Conservation (phyloP, 164 flowering plant species). For the Macadamia integrifolia region DNA sequence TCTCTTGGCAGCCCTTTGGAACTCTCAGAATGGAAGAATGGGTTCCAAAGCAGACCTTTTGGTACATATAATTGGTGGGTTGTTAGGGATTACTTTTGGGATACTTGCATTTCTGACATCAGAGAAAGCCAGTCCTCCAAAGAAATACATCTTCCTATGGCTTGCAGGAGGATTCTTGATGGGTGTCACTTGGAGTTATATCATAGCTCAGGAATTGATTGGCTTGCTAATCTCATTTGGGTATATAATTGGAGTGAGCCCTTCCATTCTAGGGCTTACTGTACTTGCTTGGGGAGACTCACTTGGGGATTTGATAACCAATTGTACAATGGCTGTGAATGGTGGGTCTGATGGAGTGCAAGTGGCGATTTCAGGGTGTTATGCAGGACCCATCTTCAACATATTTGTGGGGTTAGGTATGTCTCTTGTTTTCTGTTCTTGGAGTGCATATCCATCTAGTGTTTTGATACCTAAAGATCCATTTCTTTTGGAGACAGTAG, state of each 20-base stretch:
- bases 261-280: conserved; percentile 61
- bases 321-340: conserved; percentile 43
- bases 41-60: conserved; percentile 16
- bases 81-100: conserved; percentile 32
- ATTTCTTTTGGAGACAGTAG: conserved; percentile 43
- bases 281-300: conserved; percentile 85
- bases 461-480: conserved; percentile 35
- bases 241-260: conserved; percentile 38
- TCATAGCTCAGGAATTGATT: conserved; percentile 46
- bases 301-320: conserved; percentile 56
- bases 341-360: conserved; percentile 59
- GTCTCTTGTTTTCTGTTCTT: conserved; percentile 42
- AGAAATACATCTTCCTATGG: conserved; percentile 38
- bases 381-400: conserved; percentile 76
- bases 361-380: conserved; percentile 61
- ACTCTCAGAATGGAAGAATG: conserved; percentile 8
- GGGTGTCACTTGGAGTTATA: conserved; percentile 56
- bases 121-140: conserved; percentile 29
- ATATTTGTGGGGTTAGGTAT: conserved; percentile 57
- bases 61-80: conserved; percentile 15
- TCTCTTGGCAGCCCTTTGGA: conserved; percentile 30
- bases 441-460: conserved; percentile 37
- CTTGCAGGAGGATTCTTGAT: conserved; percentile 42
- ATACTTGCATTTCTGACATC: conserved; percentile 31
- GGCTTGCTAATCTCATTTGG: conserved; percentile 45